Conservation (phyloP, 31 red algal species). For the Pterothamnion heteromorphum region DNA sequence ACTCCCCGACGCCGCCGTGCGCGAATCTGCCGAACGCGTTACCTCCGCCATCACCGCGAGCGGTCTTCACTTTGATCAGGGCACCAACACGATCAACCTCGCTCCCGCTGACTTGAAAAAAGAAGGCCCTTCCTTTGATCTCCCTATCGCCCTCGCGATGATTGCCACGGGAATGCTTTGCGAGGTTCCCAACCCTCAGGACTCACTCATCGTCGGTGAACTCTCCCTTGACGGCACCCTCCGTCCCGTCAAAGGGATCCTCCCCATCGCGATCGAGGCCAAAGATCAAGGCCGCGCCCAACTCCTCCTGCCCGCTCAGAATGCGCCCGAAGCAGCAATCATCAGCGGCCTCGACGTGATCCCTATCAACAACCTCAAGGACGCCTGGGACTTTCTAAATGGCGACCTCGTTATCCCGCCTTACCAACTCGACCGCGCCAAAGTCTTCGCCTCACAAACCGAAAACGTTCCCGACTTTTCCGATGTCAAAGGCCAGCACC, state of each 20-base stretch:
- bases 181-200: not conserved
- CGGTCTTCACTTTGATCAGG: not conserved
- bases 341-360: not conserved
- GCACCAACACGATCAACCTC: conserved; percentile 6
- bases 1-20: not conserved
- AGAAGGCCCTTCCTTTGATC: not conserved
- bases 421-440: not conserved
- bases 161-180: not conserved
- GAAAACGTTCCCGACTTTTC: not conserved
- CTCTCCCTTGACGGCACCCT: not conserved
- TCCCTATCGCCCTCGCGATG: not conserved
- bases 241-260: not conserved
- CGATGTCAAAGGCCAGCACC: conserved; percentile 21
- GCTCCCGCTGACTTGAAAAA: not conserved
- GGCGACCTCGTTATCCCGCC: not conserved
- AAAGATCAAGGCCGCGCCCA: not conserved
- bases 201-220: not conserved
- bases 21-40: not conserved
- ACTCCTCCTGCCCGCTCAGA: not conserved
- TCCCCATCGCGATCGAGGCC: not conserved
- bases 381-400: not conserved
- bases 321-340: not conserved
- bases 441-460: not conserved
- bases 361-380: not conserved
- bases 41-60: not conserved